These are phyloP conservation scores for Hordeum marinum DNA, from an alignment of 176 grass and related monocot species.

Conservation along the genomic window DNA sequence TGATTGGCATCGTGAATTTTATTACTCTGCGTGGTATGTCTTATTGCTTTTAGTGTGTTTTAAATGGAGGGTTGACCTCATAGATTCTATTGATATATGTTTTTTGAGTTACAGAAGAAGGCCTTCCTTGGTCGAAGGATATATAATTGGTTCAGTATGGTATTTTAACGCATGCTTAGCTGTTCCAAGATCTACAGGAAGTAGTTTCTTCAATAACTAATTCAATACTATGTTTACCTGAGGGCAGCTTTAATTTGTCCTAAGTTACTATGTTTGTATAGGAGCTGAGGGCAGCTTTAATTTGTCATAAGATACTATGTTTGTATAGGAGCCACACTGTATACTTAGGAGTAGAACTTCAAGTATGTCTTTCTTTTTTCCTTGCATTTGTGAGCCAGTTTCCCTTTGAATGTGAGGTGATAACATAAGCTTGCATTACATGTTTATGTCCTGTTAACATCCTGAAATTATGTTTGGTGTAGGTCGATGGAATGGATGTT, in stretches of 20 bases:
- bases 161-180: conserved; percentile 3
- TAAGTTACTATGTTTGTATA: background rate
- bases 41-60: background rate
- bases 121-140: background rate
- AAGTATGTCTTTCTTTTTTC: background rate
- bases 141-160: too few relatives aligned
- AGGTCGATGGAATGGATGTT: conserved; percentile 99
- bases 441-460: background rate
- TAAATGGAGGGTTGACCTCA: background rate
- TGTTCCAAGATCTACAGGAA: background rate
- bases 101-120: background rate
- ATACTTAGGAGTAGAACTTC: background rate
- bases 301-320: background rate
- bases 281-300: background rate
- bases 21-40: background rate
- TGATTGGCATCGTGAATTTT: background rate
- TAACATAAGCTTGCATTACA: background rate
- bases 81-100: too few relatives aligned
- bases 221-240: background rate
- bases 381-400: background rate
- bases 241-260: background rate
- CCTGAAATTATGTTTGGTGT: background rate
- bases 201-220: background rate
- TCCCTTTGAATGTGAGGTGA: background rate
- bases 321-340: background rate